Evolutionary conservation across 148 eudicot species (phyloP).

Genomic region (Fallopia convolvulus): DNA sequence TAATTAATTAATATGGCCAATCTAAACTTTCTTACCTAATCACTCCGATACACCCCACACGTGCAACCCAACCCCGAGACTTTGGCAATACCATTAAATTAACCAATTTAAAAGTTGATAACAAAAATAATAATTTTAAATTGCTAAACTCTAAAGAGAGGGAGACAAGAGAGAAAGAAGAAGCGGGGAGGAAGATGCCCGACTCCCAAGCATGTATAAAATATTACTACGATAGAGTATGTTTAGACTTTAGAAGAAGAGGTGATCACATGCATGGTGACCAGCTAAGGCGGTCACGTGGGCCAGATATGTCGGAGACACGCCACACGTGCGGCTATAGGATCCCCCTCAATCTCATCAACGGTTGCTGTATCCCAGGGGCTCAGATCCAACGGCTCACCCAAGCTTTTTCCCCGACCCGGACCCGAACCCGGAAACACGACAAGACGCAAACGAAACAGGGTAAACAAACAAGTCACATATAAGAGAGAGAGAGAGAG

Average conservation of each 20-base stretch:
- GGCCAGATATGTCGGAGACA: constrained; percentile 12
- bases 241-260: neutral
- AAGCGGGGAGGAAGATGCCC: neutral
- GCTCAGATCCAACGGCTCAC: constrained; percentile 4
- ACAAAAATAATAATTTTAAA: neutral
- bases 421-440: neutral
- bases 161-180: neutral
- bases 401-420: neutral
- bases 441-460: neutral
- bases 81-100: neutral
- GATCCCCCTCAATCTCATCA: neutral
- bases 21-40: neutral
- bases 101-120: neutral
- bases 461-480: neutral
- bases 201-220: neutral
- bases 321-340: constrained; percentile 1
- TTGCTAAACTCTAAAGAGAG: neutral
- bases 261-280: neutral
- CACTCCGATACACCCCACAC: constrained; percentile 5
- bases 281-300: constrained; percentile 16
- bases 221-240: too few species aligned
- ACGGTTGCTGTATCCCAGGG: neutral
- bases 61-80: constrained; percentile 10
- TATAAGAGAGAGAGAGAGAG: neutral
- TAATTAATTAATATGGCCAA: neutral